Conservation (phyloP, 1,284 basidiomycete genomes). For the Takashimella koratensis region DNA sequence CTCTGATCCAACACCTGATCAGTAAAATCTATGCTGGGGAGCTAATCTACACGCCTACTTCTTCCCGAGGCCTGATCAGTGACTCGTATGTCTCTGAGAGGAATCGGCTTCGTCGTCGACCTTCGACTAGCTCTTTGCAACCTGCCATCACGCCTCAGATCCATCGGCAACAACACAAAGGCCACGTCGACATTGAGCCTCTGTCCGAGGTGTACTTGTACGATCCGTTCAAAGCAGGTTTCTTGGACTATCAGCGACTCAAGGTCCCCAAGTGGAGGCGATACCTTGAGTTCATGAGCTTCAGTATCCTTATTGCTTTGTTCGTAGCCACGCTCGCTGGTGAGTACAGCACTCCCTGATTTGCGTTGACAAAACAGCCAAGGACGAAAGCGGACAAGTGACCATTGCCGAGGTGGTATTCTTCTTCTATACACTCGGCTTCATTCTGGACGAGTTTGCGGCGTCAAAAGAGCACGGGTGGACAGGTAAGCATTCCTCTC, state of each 20-base stretch:
- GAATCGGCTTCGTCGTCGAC: conserved; percentile 17
- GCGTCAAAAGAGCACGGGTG: conserved; percentile 68
- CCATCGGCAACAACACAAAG: background rate
- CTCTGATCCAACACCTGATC: conserved; percentile 75
- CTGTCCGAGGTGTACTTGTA: conserved; percentile 58
- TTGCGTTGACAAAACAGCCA: conserved; percentile 51
- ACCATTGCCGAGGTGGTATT: conserved; percentile 65
- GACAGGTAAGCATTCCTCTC: conserved; percentile 59
- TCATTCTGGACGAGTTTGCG: conserved; percentile 61
- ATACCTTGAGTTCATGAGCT: conserved; percentile 70
- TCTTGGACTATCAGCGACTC: conserved; percentile 72
- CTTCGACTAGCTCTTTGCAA: conserved; percentile 1
- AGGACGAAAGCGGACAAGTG: conserved; percentile 53
- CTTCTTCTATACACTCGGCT: conserved; percentile 68
- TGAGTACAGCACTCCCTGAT: conserved; percentile 58
- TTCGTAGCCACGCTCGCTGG: conserved; percentile 58
- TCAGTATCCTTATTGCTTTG: conserved; percentile 61
- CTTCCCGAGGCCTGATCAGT: conserved; percentile 67
- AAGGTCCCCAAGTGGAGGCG: conserved; percentile 77
- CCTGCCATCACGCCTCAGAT: background rate
- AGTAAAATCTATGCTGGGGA: conserved; percentile 72
- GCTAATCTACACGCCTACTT: conserved; percentile 52
- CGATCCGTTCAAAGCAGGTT: conserved; percentile 65
- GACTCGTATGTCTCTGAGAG: conserved; percentile 73
- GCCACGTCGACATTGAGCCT: conserved; percentile 17